These are phyloP conservation scores for Tylopilus subfusipes DNA, from an alignment of 768 basidiomycete genomes.

Conservation along the genomic window DNA sequence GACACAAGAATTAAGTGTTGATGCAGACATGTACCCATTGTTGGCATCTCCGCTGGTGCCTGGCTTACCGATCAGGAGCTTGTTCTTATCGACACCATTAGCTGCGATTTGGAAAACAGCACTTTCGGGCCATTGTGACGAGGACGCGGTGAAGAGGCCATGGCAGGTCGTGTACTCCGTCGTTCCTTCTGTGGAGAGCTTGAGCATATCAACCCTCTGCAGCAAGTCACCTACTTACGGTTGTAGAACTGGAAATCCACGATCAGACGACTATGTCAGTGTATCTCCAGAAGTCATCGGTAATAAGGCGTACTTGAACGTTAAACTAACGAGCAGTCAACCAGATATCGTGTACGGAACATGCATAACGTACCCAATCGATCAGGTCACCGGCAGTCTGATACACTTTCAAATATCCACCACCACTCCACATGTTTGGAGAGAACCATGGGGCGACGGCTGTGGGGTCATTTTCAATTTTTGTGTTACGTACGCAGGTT, in stretches of 20 bases:
- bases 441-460: constrained; percentile 46
- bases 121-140: constrained; percentile 54
- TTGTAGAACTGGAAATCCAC: constrained; percentile 18
- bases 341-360: background rate
- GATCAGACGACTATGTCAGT: background rate
- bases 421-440: constrained; percentile 31
- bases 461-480: constrained; percentile 3
- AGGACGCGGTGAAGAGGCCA: constrained; percentile 53
- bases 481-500: background rate
- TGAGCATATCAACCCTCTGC: constrained; percentile 24
- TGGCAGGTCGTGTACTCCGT: constrained; percentile 59
- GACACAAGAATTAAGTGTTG: constrained; percentile 55
- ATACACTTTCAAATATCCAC: constrained; percentile 40
- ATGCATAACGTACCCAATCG: constrained; percentile 35
- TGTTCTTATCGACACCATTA: constrained; percentile 41
- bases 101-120: constrained; percentile 48
- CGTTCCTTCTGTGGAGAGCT: constrained; percentile 37
- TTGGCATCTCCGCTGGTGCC: constrained; percentile 26
- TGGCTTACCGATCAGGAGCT: constrained; percentile 55
- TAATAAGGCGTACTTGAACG: background rate
- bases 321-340: background rate
- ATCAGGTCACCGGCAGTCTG: constrained; percentile 37
- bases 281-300: too few relatives aligned
- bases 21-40: constrained; percentile 54
- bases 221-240: constrained; percentile 10